phyloP scores from a whole-genome alignment of 371 early-diverging fungal genomes.

The Syncephalastrum monosporum region DNA sequence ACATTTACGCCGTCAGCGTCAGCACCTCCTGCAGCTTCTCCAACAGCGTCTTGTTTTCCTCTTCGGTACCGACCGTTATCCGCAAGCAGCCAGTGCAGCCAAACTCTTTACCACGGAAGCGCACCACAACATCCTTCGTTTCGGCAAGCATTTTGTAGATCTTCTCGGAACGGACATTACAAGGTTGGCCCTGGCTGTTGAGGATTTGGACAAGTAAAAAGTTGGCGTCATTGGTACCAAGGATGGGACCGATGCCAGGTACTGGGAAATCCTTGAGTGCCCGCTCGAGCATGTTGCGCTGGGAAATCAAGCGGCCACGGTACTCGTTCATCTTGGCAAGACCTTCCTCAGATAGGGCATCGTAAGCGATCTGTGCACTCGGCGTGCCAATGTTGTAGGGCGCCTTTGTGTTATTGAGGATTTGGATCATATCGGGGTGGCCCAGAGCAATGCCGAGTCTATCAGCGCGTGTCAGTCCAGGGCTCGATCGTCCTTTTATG shows the following conservation, averaged over 20 bases:
- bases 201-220: slow-evolving; percentile 88
- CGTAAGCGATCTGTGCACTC: slow-evolving; percentile 74
- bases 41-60: slow-evolving; percentile 70
- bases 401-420: slow-evolving; percentile 95
- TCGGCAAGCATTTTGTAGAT: slow-evolving; percentile 88
- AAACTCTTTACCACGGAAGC: slow-evolving; percentile 89
- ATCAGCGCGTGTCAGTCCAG: not conserved
- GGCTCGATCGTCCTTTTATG: not conserved
- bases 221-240: slow-evolving; percentile 92
- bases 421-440: slow-evolving; percentile 72
- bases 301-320: slow-evolving; percentile 52
- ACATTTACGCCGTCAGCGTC: slow-evolving; percentile 7
- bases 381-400: slow-evolving; percentile 96
- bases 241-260: slow-evolving; percentile 62
- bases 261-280: slow-evolving; percentile 49
- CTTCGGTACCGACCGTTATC: slow-evolving; percentile 88
- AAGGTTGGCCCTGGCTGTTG: slow-evolving; percentile 52
- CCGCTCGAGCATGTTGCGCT: slow-evolving; percentile 66
- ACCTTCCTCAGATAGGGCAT: slow-evolving; percentile 76
- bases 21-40: slow-evolving; percentile 48
- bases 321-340: slow-evolving; percentile 67
- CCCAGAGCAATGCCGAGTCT: slow-evolving; percentile 87
- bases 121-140: slow-evolving; percentile 81
- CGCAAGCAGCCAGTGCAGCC: slow-evolving; percentile 93
- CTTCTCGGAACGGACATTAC: slow-evolving; percentile 69